Conservation (phyloP, 352 stramenopile genomes). For the Saprolegnia diclina region DNA sequence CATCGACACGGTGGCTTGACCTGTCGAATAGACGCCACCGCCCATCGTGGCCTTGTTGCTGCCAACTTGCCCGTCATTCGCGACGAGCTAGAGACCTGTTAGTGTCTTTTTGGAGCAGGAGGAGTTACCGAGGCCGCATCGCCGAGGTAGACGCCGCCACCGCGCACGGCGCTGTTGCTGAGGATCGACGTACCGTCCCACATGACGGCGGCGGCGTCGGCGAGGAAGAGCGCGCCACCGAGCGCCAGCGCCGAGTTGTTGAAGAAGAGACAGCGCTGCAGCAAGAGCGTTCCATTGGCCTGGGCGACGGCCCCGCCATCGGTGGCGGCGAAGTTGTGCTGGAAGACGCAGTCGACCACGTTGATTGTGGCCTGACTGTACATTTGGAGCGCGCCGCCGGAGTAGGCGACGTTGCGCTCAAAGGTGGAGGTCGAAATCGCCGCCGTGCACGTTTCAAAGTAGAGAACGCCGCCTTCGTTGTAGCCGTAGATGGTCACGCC, state of each 20-base stretch:
- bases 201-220: not conserved
- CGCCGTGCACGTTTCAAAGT: constrained; percentile 42
- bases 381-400: constrained; percentile 43
- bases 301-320: constrained; percentile 51
- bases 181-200: not conserved
- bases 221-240: constrained; percentile 15
- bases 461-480: constrained; percentile 37
- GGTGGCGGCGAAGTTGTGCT: constrained; percentile 39
- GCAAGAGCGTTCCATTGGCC: not conserved
- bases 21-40: not conserved
- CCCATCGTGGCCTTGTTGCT: not conserved
- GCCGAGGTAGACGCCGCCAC: constrained; percentile 27
- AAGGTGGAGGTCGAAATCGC: constrained; percentile 33
- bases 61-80: not conserved
- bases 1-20: not conserved
- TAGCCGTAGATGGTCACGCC: constrained; percentile 9
- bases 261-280: not conserved
- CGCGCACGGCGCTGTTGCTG: constrained; percentile 30
- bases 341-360: constrained; percentile 31
- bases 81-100: not conserved
- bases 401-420: constrained; percentile 39
- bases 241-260: not conserved
- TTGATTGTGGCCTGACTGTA: constrained; percentile 36
- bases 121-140: constrained; percentile 1
- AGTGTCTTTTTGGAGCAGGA: constrained; percentile 26